phyloP scores from a whole-genome alignment of 2,329 filamentous ascomycete species.

The Thelonectria discophora region DNA sequence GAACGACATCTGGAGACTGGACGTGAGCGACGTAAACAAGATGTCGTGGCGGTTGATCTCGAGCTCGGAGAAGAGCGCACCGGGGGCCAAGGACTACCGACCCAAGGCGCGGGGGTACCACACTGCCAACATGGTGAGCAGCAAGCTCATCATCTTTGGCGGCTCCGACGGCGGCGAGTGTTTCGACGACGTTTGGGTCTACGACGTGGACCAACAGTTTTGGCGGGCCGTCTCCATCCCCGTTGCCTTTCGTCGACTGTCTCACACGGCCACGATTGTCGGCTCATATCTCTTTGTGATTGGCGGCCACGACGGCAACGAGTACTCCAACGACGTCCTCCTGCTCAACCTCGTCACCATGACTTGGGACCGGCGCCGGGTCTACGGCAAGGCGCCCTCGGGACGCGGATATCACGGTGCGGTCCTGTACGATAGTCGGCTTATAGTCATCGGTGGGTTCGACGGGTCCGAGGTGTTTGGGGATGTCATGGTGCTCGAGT shows the following conservation, averaged over 20 bases:
- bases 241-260: slow-evolving; percentile 69
- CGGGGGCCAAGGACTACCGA: slow-evolving; percentile 50
- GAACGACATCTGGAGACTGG: slow-evolving; percentile 77
- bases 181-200: slow-evolving; percentile 78
- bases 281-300: slow-evolving; percentile 76
- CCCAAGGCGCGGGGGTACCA: slow-evolving; percentile 75
- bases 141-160: slow-evolving; percentile 76
- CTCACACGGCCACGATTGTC: slow-evolving; percentile 74
- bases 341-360: slow-evolving; percentile 76
- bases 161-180: slow-evolving; percentile 76
- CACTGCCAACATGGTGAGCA: slow-evolving; percentile 77
- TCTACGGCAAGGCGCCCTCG: slow-evolving; percentile 70
- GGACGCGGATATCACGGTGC: slow-evolving; percentile 74
- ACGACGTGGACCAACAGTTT: slow-evolving; percentile 69
- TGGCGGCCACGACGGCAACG: slow-evolving; percentile 74
- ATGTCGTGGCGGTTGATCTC: slow-evolving; percentile 76
- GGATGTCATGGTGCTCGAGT: slow-evolving; percentile 72
- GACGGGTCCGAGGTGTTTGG: slow-evolving; percentile 74
- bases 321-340: slow-evolving; percentile 75
- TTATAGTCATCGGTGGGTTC: slow-evolving; percentile 73
- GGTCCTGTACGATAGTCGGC: slow-evolving; percentile 70
- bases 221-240: slow-evolving; percentile 70
- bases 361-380: slow-evolving; percentile 74
- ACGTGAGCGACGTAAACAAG: slow-evolving; percentile 71
- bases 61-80: slow-evolving; percentile 50